Evolutionary conservation across 2,329 filamentous ascomycete species (phyloP).

Genomic region (Neopestalotiopsis sp.): DNA sequence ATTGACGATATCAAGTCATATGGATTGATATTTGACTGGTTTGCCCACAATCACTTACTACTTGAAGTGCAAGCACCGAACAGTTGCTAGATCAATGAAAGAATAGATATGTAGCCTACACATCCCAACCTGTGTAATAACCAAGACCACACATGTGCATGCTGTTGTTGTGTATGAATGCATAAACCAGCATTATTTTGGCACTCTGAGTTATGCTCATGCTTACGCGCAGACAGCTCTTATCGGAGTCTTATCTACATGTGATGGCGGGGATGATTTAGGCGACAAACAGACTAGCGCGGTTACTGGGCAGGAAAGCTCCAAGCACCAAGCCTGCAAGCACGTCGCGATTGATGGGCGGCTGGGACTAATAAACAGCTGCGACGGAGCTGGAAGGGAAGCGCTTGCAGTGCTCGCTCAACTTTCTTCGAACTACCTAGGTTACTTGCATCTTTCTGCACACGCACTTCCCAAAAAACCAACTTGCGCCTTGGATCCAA

Average conservation of each 20-base stretch:
- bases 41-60: no score
- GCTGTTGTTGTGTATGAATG: no score
- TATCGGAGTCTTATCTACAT: constrained; percentile 15
- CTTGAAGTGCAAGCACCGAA: no score
- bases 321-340: no score
- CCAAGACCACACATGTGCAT: no score
- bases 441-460: not conserved
- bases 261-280: constrained; percentile 5
- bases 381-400: constrained; percentile 7
- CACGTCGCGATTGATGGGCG: constrained; percentile 9
- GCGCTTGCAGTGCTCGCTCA: constrained; percentile 5
- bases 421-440: not conserved
- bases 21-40: no score
- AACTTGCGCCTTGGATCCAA: not conserved
- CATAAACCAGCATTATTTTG: not conserved
- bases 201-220: not conserved
- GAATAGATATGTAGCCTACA: no score
- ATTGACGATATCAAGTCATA: no score
- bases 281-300: not conserved
- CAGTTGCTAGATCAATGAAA: no score
- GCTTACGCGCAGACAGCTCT: not conserved
- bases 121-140: no score
- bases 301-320: constrained; percentile 4
- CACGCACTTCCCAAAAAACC: not conserved
- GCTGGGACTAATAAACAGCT: constrained; percentile 15